phyloP scores from a whole-genome alignment of 2,329 filamentous ascomycete species.

The Cladophialophora chaetospira region DNA sequence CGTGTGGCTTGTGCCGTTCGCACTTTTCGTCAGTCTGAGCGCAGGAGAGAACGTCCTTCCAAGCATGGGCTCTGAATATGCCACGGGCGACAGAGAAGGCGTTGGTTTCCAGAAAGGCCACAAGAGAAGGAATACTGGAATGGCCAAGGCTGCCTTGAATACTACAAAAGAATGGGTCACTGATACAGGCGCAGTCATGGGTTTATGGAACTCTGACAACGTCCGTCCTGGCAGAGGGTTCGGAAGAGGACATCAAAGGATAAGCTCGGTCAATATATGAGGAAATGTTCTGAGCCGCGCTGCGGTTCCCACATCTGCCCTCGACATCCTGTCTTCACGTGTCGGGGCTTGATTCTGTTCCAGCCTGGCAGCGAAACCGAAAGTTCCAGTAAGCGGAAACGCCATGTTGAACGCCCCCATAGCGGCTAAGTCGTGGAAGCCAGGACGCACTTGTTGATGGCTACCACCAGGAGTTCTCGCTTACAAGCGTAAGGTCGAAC shows the following conservation, averaged over 20 bases:
- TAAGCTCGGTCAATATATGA: constrained; percentile 42
- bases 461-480: no score
- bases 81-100: constrained; percentile 54
- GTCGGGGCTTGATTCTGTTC: no score
- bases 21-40: constrained; percentile 89
- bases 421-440: no score
- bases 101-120: constrained; percentile 36
- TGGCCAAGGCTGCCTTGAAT: constrained; percentile 66
- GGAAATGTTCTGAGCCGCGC: neutral
- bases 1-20: constrained; percentile 95
- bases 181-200: constrained; percentile 64
- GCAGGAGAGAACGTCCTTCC: constrained; percentile 94
- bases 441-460: no score
- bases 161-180: constrained; percentile 61
- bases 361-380: no score
- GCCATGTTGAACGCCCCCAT: no score
- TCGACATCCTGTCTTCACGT: neutral
- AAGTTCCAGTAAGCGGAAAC: no score
- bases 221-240: constrained; percentile 35
- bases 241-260: neutral
- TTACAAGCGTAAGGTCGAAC: no score
- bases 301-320: neutral
- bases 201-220: constrained; percentile 62
- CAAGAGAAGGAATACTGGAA: constrained; percentile 56
- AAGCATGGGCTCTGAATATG: constrained; percentile 80